Evolutionary conservation across 257 asterid species (phyloP).

Genomic region (Solanum arcanum): DNA sequence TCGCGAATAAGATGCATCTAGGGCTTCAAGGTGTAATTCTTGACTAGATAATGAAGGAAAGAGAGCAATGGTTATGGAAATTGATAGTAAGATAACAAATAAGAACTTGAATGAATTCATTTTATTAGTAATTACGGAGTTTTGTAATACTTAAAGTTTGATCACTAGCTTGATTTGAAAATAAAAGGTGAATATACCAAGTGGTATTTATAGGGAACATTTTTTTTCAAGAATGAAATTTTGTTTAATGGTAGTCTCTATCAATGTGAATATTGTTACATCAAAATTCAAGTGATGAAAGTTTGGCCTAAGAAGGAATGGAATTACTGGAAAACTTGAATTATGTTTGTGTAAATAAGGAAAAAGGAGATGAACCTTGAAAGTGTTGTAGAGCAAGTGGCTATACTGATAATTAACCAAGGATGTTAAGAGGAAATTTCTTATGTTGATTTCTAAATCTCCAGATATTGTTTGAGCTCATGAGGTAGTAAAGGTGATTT

Average conservation of each 20-base stretch:
- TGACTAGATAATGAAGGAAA: not conserved
- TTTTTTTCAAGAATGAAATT: not conserved
- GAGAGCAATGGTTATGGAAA: not conserved
- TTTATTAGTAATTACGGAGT: not conserved
- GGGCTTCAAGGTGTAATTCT: not conserved
- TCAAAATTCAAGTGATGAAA: not conserved
- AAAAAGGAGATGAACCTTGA: not conserved
- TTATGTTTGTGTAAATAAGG: not conserved
- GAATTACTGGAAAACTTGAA: not conserved
- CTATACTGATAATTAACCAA: not conserved
- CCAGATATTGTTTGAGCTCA: not conserved
- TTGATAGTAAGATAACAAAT: not conserved
- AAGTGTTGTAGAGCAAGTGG: not conserved
- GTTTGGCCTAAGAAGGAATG: not conserved
- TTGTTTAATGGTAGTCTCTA: not conserved
- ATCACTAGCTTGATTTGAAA: not conserved
- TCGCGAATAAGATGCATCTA: not conserved
- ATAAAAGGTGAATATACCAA: not conserved
- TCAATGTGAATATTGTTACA: not conserved
- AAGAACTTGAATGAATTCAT: not conserved
- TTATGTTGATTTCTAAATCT: not conserved
- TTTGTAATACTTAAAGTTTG: not conserved
- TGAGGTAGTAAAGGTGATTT: not conserved
- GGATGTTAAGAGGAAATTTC: not conserved
- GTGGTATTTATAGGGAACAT: not conserved